These are phyloP conservation scores for Stylosanthes scabra DNA, from an alignment of 331 rosid species.

Conservation along the genomic window DNA sequence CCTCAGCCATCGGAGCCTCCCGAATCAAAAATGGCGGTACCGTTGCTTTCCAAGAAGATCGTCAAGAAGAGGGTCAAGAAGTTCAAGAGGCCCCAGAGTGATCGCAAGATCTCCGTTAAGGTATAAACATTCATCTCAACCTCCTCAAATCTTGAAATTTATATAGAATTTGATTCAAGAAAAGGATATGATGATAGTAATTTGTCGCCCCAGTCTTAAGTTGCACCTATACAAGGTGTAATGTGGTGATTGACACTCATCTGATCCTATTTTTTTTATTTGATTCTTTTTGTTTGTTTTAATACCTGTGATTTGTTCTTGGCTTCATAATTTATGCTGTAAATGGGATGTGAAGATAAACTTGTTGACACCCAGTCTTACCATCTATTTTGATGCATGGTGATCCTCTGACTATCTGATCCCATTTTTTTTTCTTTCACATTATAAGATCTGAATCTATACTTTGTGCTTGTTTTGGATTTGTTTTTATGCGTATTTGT, in stretches of 20 bases:
- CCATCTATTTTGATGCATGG: slow-evolving; percentile 38
- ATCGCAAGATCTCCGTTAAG: slow-evolving; percentile 76
- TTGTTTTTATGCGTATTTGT: too few relatives aligned
- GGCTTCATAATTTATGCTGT: too few relatives aligned
- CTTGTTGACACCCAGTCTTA: slow-evolving; percentile 56
- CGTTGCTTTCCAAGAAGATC: slow-evolving; percentile 66
- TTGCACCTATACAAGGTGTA: slow-evolving; percentile 55
- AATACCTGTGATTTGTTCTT: neutral
- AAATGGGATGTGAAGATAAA: slow-evolving; percentile 50
- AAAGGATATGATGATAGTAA: slow-evolving; percentile 59
- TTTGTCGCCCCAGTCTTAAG: slow-evolving; percentile 98
- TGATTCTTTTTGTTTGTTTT: too few relatives aligned
- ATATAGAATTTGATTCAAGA: neutral
- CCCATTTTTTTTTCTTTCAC: neutral
- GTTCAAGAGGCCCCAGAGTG: slow-evolving; percentile 81
- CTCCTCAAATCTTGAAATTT: neutral
- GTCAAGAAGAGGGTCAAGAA: slow-evolving; percentile 82
- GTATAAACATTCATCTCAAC: slow-evolving; percentile 45
- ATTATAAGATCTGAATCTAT: neutral
- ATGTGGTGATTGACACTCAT: slow-evolving; percentile 84
- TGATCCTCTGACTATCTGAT: slow-evolving; percentile 61
- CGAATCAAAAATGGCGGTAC: slow-evolving; percentile 68
- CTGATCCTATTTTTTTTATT: slow-evolving; percentile 59
- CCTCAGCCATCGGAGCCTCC: neutral
- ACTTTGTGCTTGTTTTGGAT: neutral